phyloP scores from a whole-genome alignment of 495 filamentous ascomycete genomes.

The Aspergillus indologenus region DNA sequence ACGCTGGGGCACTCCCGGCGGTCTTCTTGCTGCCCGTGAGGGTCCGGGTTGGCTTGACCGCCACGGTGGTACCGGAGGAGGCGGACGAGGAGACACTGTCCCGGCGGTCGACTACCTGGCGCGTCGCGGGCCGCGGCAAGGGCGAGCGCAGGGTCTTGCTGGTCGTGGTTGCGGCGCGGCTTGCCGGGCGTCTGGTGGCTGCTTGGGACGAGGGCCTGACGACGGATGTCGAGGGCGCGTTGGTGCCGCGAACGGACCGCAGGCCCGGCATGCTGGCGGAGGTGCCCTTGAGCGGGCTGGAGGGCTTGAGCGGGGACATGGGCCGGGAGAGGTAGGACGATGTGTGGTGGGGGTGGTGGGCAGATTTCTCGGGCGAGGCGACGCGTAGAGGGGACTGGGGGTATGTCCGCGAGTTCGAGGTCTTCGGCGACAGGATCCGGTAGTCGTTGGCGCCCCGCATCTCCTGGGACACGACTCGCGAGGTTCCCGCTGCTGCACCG shows the following conservation, averaged over 20 bases:
- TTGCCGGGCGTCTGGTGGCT: slow-evolving; percentile 25
- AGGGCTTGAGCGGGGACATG: slow-evolving; percentile 53
- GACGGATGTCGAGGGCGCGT: slow-evolving; percentile 7
- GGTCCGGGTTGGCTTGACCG: slow-evolving; percentile 47
- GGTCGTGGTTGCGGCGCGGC: slow-evolving; percentile 27
- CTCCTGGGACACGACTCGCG: slow-evolving; percentile 51
- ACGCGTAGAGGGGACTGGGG: slow-evolving; percentile 56
- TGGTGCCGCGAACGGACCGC: slow-evolving; percentile 21
- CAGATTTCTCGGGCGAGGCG: slow-evolving; percentile 43
- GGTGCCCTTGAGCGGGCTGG: slow-evolving; percentile 48
- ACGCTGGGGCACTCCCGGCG: no score
- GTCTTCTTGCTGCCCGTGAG: slow-evolving; percentile 46
- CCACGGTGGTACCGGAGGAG: slow-evolving; percentile 57
- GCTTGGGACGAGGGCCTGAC: slow-evolving; percentile 30
- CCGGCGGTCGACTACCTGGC: slow-evolving; percentile 45
- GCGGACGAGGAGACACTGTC: slow-evolving; percentile 43
- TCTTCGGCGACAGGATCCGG: slow-evolving; percentile 74
- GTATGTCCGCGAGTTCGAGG: slow-evolving; percentile 69
- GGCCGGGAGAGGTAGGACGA: slow-evolving; percentile 48
- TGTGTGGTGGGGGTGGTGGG: slow-evolving; percentile 43
- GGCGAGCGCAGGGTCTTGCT: slow-evolving; percentile 33
- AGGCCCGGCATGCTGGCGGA: slow-evolving; percentile 20
- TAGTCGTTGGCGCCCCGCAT: slow-evolving; percentile 42
- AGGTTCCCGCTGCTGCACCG: slow-evolving; percentile 34
- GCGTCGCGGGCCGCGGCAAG: slow-evolving; percentile 37